Conservation (phyloP, 345 rosid species). For the Crucihimalaya himalaica region DNA sequence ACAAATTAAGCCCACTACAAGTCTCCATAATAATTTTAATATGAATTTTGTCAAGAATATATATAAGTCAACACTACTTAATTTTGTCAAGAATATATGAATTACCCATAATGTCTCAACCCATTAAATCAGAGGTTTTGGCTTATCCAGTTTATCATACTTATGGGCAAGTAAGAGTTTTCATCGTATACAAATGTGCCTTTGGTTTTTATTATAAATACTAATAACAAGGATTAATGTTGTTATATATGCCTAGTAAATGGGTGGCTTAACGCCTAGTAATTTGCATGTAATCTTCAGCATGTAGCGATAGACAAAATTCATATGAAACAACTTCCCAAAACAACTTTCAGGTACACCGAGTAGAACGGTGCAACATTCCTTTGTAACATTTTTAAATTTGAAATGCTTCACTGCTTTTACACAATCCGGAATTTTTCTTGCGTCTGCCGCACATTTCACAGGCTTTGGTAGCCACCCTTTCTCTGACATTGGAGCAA, state of each 20-base stretch:
- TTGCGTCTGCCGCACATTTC: neutral
- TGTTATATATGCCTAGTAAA: neutral
- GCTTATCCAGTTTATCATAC: too few relatives aligned
- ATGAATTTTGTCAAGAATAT: too few relatives aligned
- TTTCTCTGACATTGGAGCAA: neutral
- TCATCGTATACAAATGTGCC: too few relatives aligned
- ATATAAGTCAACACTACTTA: too few relatives aligned
- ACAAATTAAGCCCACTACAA: too few relatives aligned
- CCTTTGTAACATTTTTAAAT: neutral
- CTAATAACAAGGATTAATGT: neutral
- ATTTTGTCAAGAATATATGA: too few relatives aligned
- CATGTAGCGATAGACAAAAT: neutral
- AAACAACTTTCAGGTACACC: constrained; percentile 8
- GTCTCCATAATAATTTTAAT: too few relatives aligned
- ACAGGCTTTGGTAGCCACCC: neutral
- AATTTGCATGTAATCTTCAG: neutral
- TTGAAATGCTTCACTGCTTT: neutral
- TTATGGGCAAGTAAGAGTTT: too few relatives aligned
- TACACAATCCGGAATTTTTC: neutral
- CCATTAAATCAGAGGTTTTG: too few relatives aligned
- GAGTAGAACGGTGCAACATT: constrained; percentile 13
- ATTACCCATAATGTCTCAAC: too few relatives aligned
- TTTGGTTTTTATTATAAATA: neutral
- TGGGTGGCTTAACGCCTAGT: neutral
- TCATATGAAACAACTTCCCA: constrained; percentile 10